These are phyloP conservation scores for Venturia aucupariae DNA, from an alignment of 2,329 filamentous ascomycete genomes.

Conservation along the genomic window DNA sequence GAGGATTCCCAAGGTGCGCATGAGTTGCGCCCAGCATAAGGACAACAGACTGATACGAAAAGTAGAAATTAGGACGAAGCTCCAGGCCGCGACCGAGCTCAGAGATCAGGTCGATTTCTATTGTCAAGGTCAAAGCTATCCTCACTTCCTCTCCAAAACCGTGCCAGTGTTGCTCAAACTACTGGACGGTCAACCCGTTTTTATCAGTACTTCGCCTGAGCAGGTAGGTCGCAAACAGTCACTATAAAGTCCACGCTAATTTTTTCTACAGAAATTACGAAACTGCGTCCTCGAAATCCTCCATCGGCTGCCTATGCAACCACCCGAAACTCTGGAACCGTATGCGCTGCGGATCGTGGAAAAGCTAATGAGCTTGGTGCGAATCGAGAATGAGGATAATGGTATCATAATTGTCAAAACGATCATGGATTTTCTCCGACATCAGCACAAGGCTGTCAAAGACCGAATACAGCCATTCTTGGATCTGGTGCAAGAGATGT, in stretches of 20 bases:
- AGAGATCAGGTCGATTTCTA: constrained; percentile 90
- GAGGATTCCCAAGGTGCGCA: constrained; percentile 3
- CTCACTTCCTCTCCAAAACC: constrained; percentile 72
- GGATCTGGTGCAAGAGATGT: constrained; percentile 87
- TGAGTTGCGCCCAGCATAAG: background rate
- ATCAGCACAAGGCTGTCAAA: constrained; percentile 75
- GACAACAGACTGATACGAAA: background rate
- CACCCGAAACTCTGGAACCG: constrained; percentile 73
- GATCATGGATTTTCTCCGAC: constrained; percentile 90
- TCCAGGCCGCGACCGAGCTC: constrained; percentile 73
- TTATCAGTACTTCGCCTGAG: constrained; percentile 81
- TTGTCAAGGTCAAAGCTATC: constrained; percentile 62
- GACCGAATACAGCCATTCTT: constrained; percentile 83
- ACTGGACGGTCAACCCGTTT: constrained; percentile 76
- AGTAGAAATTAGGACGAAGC: constrained; percentile 70
- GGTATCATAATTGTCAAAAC: constrained; percentile 97
- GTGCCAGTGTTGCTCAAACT: constrained; percentile 85
- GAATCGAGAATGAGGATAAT: constrained; percentile 95
- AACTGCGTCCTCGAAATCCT: constrained; percentile 92
- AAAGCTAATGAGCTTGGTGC: constrained; percentile 77
- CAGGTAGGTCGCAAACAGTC: constrained; percentile 50
- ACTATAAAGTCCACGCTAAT: background rate
- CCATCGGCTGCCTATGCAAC: constrained; percentile 69
- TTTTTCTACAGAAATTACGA: constrained; percentile 60
- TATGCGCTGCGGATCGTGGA: constrained; percentile 86